These are phyloP conservation scores for Aspergillus ruber DNA, from an alignment of 2,329 filamentous ascomycete species.

Conservation along the genomic window DNA sequence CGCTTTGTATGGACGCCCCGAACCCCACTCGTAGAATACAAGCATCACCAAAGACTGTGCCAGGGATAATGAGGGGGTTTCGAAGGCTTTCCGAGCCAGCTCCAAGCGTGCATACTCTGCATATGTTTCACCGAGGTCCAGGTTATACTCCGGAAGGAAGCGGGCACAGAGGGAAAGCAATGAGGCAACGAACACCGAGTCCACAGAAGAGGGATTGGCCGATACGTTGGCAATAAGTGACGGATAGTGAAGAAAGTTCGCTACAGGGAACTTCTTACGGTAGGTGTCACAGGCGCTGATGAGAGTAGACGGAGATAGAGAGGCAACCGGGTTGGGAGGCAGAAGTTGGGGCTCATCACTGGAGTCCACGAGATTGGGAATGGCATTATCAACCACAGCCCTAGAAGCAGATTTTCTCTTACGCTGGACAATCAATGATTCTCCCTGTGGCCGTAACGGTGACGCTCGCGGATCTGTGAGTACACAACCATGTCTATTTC, in stretches of 20 bases:
- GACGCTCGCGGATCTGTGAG: constrained; percentile 26
- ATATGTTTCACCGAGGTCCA: constrained; percentile 24
- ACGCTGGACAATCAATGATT: neutral
- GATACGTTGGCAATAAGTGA: constrained; percentile 30
- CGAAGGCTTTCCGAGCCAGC: constrained; percentile 25
- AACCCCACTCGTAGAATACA: constrained; percentile 32
- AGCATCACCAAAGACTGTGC: constrained; percentile 33
- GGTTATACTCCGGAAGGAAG: constrained; percentile 20
- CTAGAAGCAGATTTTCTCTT: neutral
- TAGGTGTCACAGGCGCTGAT: constrained; percentile 31
- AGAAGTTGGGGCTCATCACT: neutral
- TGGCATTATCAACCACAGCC: neutral
- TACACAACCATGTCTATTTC: constrained; percentile 16
- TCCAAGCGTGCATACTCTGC: constrained; percentile 27
- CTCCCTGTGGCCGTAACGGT: neutral
- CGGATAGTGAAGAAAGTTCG: constrained; percentile 33
- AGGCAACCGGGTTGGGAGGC: constrained; percentile 14
- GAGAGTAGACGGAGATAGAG: constrained; percentile 21
- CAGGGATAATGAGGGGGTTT: constrained; percentile 27
- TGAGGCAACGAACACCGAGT: constrained; percentile 29
- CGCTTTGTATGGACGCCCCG: constrained; percentile 29
- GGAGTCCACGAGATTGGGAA: neutral
- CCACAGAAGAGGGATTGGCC: constrained; percentile 20
- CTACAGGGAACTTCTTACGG: constrained; percentile 31
- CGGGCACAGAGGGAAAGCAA: constrained; percentile 29